These are phyloP conservation scores for Thuja plicata DNA, from an alignment of 83 land plant genomes.

Conservation along the genomic window DNA sequence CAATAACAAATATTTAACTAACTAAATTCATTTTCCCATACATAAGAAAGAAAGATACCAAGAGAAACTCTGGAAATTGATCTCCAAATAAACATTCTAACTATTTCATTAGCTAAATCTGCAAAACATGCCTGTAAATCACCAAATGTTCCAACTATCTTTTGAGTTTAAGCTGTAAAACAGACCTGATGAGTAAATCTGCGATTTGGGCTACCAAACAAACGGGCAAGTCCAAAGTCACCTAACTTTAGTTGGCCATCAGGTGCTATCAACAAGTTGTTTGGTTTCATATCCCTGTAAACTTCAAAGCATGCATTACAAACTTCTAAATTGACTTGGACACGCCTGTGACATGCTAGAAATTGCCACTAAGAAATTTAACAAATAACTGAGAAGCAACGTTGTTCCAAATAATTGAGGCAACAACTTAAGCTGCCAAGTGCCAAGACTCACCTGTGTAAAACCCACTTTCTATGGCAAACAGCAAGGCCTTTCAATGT, in stretches of 20 bases:
- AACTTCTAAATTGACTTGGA: background rate
- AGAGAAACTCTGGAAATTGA: background rate
- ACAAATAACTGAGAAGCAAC: background rate
- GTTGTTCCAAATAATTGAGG: background rate
- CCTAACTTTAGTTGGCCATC: constrained; percentile 96
- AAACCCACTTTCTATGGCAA: constrained; percentile 98
- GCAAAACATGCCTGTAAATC: constrained; percentile 49
- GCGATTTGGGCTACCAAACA: constrained; percentile 97
- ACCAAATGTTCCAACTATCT: background rate
- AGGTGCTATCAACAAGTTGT: constrained; percentile 82
- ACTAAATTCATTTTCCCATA: background rate
- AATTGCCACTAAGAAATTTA: background rate
- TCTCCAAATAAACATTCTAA: background rate
- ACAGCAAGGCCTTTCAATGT: constrained; percentile 89
- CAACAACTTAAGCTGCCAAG: background rate
- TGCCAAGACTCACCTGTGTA: constrained; percentile 68
- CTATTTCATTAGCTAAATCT: background rate
- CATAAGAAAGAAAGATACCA: background rate
- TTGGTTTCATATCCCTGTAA: constrained; percentile 96
- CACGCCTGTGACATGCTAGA: background rate
- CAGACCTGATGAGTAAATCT: constrained; percentile 94
- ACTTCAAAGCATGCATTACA: background rate
- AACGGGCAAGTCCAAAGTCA: constrained; percentile 96
- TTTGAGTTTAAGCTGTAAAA: background rate
- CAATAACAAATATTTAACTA: background rate